Evolutionary conservation across 2,329 filamentous ascomycete species (phyloP).

Genomic region (Cladosporium cucumerinum): DNA sequence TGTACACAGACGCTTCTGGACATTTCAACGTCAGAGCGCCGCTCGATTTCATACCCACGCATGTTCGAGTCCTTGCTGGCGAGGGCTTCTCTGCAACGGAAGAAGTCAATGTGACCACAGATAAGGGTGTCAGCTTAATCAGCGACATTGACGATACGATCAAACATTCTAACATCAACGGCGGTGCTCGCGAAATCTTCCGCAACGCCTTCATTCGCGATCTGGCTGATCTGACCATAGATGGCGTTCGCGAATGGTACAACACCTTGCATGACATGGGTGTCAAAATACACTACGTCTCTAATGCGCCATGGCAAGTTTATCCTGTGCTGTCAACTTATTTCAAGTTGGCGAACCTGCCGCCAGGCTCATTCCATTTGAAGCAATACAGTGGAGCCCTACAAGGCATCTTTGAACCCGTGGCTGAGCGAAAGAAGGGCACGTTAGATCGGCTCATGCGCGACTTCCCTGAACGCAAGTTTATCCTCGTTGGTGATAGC

Average conservation of each 20-base stretch:
- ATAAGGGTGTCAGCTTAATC: slow-evolving; percentile 81
- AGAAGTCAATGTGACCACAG: slow-evolving; percentile 71
- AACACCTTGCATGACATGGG: slow-evolving; percentile 70
- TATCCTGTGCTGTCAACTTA: slow-evolving; percentile 85
- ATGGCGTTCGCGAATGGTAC: slow-evolving; percentile 91
- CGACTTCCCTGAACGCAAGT: slow-evolving; percentile 86
- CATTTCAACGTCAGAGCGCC: slow-evolving; percentile 81
- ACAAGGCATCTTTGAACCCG: slow-evolving; percentile 96
- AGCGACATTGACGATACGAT: slow-evolving; percentile 98
- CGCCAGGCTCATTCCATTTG: slow-evolving; percentile 84
- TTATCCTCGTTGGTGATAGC: slow-evolving; percentile 90
- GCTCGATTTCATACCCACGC: slow-evolving; percentile 84
- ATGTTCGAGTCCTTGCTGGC: slow-evolving; percentile 81
- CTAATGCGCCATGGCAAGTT: slow-evolving; percentile 98
- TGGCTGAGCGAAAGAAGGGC: slow-evolving; percentile 88
- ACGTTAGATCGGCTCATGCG: slow-evolving; percentile 79
- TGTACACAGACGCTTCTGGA: slow-evolving; percentile 81
- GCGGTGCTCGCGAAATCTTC: slow-evolving; percentile 89
- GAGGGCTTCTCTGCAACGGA: slow-evolving; percentile 80
- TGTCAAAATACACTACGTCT: slow-evolving; percentile 92
- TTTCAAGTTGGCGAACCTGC: slow-evolving; percentile 75
- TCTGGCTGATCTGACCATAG: slow-evolving; percentile 73
- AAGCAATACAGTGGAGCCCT: slow-evolving; percentile 97
- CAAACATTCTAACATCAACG: slow-evolving; percentile 87
- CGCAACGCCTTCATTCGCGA: slow-evolving; percentile 93